Base-by-base conservation (phyloP, 1,139 yeast species). In the Hansenula lynferdii region DNA sequence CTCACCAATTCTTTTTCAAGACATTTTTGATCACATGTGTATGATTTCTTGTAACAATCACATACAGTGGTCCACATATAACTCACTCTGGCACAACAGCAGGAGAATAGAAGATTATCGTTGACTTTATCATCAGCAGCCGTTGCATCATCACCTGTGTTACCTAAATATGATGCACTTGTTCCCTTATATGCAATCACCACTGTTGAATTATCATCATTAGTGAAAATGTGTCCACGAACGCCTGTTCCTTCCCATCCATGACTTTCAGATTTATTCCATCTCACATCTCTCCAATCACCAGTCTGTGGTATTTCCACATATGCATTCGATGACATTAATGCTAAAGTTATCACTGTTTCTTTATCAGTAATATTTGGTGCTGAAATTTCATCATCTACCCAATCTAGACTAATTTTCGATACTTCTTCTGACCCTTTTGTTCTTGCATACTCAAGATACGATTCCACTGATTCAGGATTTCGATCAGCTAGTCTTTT, bases 61-160 rank as follows among this genome's bases (percentile, higher is more conserved):
- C 99, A 92, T 1, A 90, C 97, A 0, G 97, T 85, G 8, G 81
- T 79, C 98, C 98, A 94, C 62, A 87, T 64, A 51, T 89, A 90
- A 40, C 94, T 78, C 8, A 92, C 82, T 28, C 97, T 71, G 1
- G 97, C 98, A 65, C 99, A 92, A 60, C 99, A 92, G 60, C 99
- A 92, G 15, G 95, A 85, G 58, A 92, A 92, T 33, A 92, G 62
- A 40, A 92, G 59, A 57, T 92, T 92, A 58, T 94, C 98, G 58
- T 92, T 92, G 27, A 72, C 62, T 60, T 87, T 87, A 58, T 92
- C 99, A 45, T 76, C 78, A 2, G 72, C 75, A 0, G 85, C 81
- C 0, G 98, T 90, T 39, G 83, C 89, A 33, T 80, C 83, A 37
- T 70, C 78, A 4, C 90, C 84, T 2, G 72, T 61, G 11, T 87